Percentiles rank a stretch among this genome's conserved stretches.
These are phyloP conservation scores for Edaphochlamys debaryana DNA, from an alignment of 139 green algal species.

Conservation along the genomic window DNA sequence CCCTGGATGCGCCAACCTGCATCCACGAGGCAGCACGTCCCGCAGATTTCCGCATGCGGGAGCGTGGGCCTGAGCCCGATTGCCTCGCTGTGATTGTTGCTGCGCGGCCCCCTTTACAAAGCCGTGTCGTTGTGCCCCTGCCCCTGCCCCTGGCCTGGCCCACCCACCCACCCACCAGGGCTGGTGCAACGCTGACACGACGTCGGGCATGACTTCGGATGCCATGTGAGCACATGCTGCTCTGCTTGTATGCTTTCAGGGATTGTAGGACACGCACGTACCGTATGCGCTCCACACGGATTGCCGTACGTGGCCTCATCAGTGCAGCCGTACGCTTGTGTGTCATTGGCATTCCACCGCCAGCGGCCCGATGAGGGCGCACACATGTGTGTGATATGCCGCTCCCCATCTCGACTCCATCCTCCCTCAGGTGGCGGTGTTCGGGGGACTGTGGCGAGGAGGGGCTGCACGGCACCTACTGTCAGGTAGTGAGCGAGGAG, in stretches of 20 bases:
- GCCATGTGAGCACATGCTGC: not conserved
- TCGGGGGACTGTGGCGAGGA: constrained; percentile 19
- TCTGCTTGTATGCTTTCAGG: not conserved
- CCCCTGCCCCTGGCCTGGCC: not conserved
- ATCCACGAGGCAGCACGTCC: too few species aligned
- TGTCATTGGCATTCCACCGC: not conserved
- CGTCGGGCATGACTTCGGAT: not conserved
- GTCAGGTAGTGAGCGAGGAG: constrained; percentile 38
- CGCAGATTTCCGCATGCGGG: not conserved
- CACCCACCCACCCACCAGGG: not conserved
- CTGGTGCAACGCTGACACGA: constrained; percentile 15
- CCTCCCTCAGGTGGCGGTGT: not conserved
- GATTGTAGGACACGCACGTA: not conserved
- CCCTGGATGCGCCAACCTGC: too few species aligned
- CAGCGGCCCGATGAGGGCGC: too few species aligned
- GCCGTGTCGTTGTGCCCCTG: not conserved
- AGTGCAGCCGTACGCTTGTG: not conserved
- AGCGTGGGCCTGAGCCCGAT: too few species aligned
- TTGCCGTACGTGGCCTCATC: too few species aligned
- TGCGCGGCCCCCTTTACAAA: too few species aligned
- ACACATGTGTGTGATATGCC: not conserved
- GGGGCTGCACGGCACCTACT: constrained; percentile 5
- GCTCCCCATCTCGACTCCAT: not conserved
- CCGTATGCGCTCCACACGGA: not conserved
- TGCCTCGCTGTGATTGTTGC: not conserved